Percentiles rank a stretch among this genome's conserved stretches.
phyloP scores from a whole-genome alignment of 202 grass and related monocot genomes.

The Dendrocalamus latiflorus region DNA sequence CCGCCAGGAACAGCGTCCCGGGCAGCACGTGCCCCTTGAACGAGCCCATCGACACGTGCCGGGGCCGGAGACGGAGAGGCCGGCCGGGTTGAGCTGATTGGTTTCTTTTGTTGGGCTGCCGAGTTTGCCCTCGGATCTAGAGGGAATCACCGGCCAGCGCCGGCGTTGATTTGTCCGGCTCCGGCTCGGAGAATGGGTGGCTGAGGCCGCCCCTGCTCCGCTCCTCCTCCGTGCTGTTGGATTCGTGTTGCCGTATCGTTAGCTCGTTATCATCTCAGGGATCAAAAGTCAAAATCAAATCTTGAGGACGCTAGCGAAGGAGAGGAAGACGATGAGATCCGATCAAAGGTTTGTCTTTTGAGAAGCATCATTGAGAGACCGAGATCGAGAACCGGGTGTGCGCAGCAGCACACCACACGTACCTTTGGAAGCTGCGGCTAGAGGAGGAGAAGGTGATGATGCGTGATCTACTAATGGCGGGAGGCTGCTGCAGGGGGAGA shows the following conservation, averaged over 20 bases:
- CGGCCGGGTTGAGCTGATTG: not conserved
- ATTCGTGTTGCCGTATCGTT: not conserved
- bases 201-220: not conserved
- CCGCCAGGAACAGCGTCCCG: constrained; percentile 71
- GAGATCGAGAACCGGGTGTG: no score
- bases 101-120: not conserved
- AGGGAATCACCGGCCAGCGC: not conserved
- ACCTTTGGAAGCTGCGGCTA: no score
- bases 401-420: no score
- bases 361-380: no score
- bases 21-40: constrained; percentile 90
- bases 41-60: constrained; percentile 52
- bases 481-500: not conserved
- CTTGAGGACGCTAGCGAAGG: not conserved
- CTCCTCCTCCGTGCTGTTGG: not conserved
- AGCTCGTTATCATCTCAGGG: not conserved
- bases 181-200: not conserved
- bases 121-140: not conserved
- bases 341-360: not conserved
- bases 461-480: not conserved
- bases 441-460: not conserved
- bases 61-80: not conserved
- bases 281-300: not conserved
- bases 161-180: not conserved
- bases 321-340: not conserved